Evolutionary conservation across 73 alveolate genomes (phyloP), one percentile per base, ranked within the genome.

Genomic region (Paramecium sonneborni): DNA sequence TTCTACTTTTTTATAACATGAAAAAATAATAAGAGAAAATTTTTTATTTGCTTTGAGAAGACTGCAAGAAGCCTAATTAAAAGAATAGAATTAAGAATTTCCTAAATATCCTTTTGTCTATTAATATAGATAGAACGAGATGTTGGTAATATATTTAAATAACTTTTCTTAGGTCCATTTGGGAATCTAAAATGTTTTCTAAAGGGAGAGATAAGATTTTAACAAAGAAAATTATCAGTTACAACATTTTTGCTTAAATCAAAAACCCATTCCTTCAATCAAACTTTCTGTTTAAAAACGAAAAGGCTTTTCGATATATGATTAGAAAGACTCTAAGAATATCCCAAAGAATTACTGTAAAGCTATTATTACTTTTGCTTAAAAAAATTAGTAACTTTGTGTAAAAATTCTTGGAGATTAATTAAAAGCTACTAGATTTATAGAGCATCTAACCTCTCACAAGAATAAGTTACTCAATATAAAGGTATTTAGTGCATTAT

Each of bases 281-380:
- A 62, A 62, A 14, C 44, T 62, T 10, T 62, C 84, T 32, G 44
- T 62, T 26, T 62, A 62, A 32, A 62, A 62, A n/a, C 20, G 84
- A 62, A 26, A 32, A 21, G 84, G 84, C 0, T 30, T 62, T 30
- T 26, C 84, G 1, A 26, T n/a, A 5, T 14, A 12, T 4, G 90
- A 79, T 18, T 15, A 79, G 41, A 79, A 79, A 14, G 90, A 79
- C 43, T 37, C 90, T 44, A 79, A 79, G 24, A 79, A 79, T 20
- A 79, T 79, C 41, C 90, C 90, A 0, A 79, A 79, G 52, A 79
- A 79, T 34, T 79, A 79, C n/a, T 79, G 90, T 34, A 79, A 79
- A 12, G 90, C 90, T 2, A 79, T 79, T 10, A 79, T 79, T 23
- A 43, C 76, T 23, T 79, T 41, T 79, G 90, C 90, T 10, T 11